Base-by-base conservation (phyloP, 2,329 filamentous ascomycete genomes). In the Emergomyces pasteurianus region DNA sequence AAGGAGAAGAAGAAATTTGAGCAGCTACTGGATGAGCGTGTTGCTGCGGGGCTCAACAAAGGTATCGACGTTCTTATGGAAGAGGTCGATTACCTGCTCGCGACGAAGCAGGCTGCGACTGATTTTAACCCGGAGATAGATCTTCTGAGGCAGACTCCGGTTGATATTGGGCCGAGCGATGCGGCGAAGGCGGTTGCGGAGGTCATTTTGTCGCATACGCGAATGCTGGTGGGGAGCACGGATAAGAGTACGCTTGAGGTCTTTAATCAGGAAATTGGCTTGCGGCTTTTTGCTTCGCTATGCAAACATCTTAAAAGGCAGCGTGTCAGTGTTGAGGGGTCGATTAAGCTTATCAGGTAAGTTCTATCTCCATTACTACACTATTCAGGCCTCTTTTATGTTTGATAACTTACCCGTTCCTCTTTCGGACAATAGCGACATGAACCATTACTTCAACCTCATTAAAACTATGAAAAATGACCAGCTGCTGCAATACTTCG, bases 231-330 rank as follows among this genome's bases (percentile, higher is more conserved):
- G 3, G 94, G 94, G 63, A 95, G 90, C 71, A 97, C 92, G 1
- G 94, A 99, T 72, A 99, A 99, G 79, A 92, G 90, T 64, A 95
- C 96, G 81, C 86, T 99, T 31, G 94, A 99, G 71, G 94, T 99
- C 16, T 99, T 99, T 80, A 96, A 96, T 73, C 90, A 94, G 75
- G 94, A 99, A 77, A 92, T 99, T 31, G 94, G 94, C 0, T 83
- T 96, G 65, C 88, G 94, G 31, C 82, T 99, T 58, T 99, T 97
- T 76, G 86, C 88, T 23, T 88, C 90, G 21, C 80, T 99, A 58
- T 96, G 92, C 81, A 99, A 99, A 77, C 94, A 99, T 75, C 83
- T 99, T 66, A 99, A 99, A 79, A 88, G 92, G 10, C 94, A 97
- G 78, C 87, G 94, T 60, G 84, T 99, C 74, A 92, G 87, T 71